A percentile compares a stretch with the other conserved stretches of the same genome.
Conservation (phyloP, 139 green algal species). For the Coccomyxa sp. region DNA sequence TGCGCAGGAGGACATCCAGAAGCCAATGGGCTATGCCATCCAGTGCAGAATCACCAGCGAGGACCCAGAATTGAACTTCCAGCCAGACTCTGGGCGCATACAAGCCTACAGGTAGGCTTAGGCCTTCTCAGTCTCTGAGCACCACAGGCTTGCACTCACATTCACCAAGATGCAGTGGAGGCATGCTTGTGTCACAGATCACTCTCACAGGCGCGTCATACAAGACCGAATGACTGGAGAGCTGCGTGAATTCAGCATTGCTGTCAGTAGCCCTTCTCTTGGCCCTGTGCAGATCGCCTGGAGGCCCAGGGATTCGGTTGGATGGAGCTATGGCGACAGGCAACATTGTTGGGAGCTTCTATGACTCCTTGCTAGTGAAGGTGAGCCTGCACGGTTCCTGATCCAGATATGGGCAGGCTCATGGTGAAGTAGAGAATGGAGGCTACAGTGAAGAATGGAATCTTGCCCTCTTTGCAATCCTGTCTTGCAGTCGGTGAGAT, state of each 20-base stretch:
- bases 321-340: constrained; percentile 82
- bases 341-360: constrained; percentile 76
- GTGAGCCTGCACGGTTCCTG: constrained; percentile 8
- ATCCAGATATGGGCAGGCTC: background rate
- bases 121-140: too few species aligned
- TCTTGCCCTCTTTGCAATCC: too few species aligned
- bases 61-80: constrained; percentile 89
- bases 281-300: constrained; percentile 72
- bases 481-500: background rate
- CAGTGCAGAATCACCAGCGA: constrained; percentile 94
- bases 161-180: too few species aligned
- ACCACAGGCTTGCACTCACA: too few species aligned
- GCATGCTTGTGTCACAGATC: too few species aligned
- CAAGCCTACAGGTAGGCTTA: constrained; percentile 51
- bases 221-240: too few species aligned
- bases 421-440: background rate
- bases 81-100: constrained; percentile 82
- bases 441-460: too few species aligned
- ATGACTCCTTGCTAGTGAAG: constrained; percentile 91
- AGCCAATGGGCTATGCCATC: constrained; percentile 81
- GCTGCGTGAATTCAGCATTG: too few species aligned
- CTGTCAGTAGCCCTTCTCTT: too few species aligned
- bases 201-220: too few species aligned
- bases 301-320: constrained; percentile 84
- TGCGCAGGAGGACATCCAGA: constrained; percentile 37